Base-by-base conservation (phyloP, 23 red algal genomes). In the Cyanidioschyzon merolae region DNA sequence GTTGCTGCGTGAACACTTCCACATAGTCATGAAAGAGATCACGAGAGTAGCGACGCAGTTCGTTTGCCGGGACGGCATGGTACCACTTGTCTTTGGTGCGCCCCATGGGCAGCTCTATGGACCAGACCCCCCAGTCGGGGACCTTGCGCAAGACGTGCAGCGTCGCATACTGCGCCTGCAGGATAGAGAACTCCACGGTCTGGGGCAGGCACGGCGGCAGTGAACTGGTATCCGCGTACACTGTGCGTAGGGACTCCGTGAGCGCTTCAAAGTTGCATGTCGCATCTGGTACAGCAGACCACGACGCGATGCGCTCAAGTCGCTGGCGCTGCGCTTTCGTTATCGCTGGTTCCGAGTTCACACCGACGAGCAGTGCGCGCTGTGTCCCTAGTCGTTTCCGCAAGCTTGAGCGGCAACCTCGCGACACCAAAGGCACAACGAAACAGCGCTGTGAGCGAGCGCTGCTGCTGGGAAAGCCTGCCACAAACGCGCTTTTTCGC, bases 151-250 rank as follows among this genome's bases (percentile, higher is more conserved):
- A 27, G 7, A 35, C 63, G 63, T 15, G 3, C 63, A 71, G n/a
- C n/a, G 63, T 71, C 7, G 63, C 63, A 27, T 71, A 71, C 63
- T 71, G 63, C 63, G 63, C 63, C 29, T 71, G 63, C 16, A 71
- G 16, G n/a, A 71, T 35, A 3, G 63, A 7, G 7, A 35, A 25
- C 63, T 71, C 63, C 7, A 71, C 32, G 3, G 63, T 71, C n/a
- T 32, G 63, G 2, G 63, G 63, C n/a, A 71, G 21, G 7, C 63
- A 35, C 12, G 63, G 63, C 63, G 63, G 63, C 7, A 71, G 7
- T 27, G 21, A 25, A 7, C 7, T 7, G 16, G n/a, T 35, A 7
- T 71, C 63, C 12, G 21, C 63, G 63, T 71, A 71, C 12, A 32
- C n/a, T 7, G 63, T 12, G n/a, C 63, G 63, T 27, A 71, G 63